phyloP scores from a whole-genome alignment of 2,329 filamentous ascomycete species.

The Reticulascus tulasneorum region DNA sequence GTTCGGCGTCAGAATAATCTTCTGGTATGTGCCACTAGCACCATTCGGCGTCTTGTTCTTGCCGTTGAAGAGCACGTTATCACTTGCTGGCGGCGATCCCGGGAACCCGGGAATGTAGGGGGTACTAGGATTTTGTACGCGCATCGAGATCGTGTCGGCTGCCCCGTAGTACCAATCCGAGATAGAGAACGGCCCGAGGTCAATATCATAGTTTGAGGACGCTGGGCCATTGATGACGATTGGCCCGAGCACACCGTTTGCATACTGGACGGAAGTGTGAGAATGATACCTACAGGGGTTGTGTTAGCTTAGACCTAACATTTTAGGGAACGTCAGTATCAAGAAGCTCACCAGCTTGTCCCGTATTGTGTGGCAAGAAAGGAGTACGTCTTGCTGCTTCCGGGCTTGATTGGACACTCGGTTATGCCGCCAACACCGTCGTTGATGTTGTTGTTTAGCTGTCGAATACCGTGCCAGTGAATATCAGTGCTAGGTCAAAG shows the following conservation, averaged over 20 bases:
- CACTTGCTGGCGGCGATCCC: slow-evolving; percentile 19
- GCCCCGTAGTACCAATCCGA: slow-evolving; percentile 48
- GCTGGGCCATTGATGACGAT: slow-evolving; percentile 48
- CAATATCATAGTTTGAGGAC: slow-evolving; percentile 50
- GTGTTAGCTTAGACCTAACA: not conserved
- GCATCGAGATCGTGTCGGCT: slow-evolving; percentile 22
- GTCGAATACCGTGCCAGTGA: slow-evolving; percentile 47
- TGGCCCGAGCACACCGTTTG: slow-evolving; percentile 47
- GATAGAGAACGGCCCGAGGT: slow-evolving; percentile 52
- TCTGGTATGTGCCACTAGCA: slow-evolving; percentile 27
- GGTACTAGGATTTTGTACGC: too few relatives aligned
- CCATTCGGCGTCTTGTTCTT: slow-evolving; percentile 27
- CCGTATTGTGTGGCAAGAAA: slow-evolving; percentile 36
- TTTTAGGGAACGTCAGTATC: too few relatives aligned
- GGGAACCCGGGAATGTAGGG: slow-evolving; percentile 16
- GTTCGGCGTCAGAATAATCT: slow-evolving; percentile 46
- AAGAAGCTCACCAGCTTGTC: slow-evolving; percentile 20
- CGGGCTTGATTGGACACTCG: slow-evolving; percentile 36
- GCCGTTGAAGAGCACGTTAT: slow-evolving; percentile 42
- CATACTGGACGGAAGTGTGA: slow-evolving; percentile 47
- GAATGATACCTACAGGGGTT: slow-evolving; percentile 39
- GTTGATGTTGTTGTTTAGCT: slow-evolving; percentile 38
- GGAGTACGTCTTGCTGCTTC: slow-evolving; percentile 27
- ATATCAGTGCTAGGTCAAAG: slow-evolving; percentile 31
- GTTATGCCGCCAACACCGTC: slow-evolving; percentile 43